These are phyloP conservation scores for Xylariaceae sp. DNA, from an alignment of 2,329 filamentous ascomycete genomes.

Conservation along the genomic window DNA sequence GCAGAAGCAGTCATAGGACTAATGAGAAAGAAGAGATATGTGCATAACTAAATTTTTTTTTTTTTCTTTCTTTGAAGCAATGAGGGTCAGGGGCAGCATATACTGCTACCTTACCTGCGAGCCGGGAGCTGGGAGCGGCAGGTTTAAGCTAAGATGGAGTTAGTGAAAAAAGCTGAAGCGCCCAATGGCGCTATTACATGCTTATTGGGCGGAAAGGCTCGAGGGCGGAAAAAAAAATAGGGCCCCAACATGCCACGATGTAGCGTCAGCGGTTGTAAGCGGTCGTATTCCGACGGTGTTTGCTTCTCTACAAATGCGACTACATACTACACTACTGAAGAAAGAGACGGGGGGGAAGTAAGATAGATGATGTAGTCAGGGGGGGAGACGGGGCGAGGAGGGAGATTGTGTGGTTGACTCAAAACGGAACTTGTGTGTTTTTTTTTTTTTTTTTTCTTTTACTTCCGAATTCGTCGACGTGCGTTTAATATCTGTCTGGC, in stretches of 20 bases:
- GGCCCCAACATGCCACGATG: neutral
- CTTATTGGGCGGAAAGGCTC: neutral
- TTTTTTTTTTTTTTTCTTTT: neutral
- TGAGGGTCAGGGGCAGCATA: no score
- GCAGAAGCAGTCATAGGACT: slow-evolving; percentile 14
- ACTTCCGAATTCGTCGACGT: slow-evolving; percentile 15
- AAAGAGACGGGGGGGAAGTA: no score
- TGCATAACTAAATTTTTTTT: neutral
- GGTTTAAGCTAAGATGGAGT: neutral
- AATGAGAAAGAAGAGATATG: neutral
- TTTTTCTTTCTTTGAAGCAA: no score
- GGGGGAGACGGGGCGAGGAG: neutral
- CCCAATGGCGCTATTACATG: neutral
- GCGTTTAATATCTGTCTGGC: neutral
- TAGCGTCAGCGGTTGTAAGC: slow-evolving; percentile 1
- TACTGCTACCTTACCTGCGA: no score
- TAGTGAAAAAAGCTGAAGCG: neutral
- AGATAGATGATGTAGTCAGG: neutral
- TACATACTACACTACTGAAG: no score
- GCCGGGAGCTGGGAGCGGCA: no score
- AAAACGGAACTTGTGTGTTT: slow-evolving; percentile 7
- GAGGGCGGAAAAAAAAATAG: neutral
- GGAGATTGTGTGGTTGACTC: slow-evolving; percentile 4
- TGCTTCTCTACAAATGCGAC: neutral
- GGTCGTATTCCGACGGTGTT: slow-evolving; percentile 3